phyloP scores from a whole-genome alignment of 2,329 filamentous ascomycete species.

The Penicillium glabrum region DNA sequence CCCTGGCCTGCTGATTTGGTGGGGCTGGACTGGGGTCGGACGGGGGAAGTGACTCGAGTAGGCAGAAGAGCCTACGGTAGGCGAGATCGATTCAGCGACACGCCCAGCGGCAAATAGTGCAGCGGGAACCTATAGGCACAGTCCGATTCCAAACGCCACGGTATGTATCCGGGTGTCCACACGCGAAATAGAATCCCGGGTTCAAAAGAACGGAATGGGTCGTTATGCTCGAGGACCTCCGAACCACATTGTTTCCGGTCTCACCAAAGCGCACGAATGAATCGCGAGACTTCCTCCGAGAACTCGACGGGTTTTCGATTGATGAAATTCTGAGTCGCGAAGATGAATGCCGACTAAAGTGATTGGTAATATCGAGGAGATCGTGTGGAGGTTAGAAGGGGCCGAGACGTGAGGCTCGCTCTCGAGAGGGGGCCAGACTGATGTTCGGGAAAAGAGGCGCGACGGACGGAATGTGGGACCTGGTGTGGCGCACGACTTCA shows the following conservation, averaged over 20 bases:
- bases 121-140: conserved; percentile 6
- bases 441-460: neutral
- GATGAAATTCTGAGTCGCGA: neutral
- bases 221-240: conserved; percentile 19
- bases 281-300: neutral
- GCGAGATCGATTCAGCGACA: conserved; percentile 3
- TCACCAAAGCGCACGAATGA: conserved; percentile 9
- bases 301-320: neutral
- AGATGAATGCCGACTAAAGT: neutral
- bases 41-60: neutral
- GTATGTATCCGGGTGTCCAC: conserved; percentile 14
- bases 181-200: conserved; percentile 11
- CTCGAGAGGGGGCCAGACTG: conserved; percentile 51
- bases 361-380: neutral
- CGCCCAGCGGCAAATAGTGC: neutral
- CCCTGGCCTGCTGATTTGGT: neutral
- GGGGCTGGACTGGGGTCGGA: neutral
- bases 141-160: conserved; percentile 17
- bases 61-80: conserved; percentile 6
- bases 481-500: conserved; percentile 2
- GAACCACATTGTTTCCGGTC: conserved; percentile 25
- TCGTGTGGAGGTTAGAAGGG: conserved; percentile 19
- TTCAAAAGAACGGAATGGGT: conserved; percentile 12
- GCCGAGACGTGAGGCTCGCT: conserved; percentile 34
- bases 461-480: conserved; percentile 7